phyloP scores from a whole-genome alignment of 495 filamentous ascomycete species.

The Apodospora peruviana region DNA sequence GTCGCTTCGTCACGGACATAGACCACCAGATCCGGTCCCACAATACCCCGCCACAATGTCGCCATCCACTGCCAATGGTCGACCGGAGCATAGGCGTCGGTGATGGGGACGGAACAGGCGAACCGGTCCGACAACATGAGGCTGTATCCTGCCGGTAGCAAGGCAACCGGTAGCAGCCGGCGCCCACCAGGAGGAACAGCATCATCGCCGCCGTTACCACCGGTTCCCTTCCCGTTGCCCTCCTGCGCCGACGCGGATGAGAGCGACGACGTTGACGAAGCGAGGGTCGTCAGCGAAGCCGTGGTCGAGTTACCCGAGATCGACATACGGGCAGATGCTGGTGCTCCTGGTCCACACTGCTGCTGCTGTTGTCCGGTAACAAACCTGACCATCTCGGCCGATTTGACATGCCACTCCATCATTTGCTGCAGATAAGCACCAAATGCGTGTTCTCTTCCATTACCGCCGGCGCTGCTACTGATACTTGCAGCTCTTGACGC shows the following conservation, averaged over 20 bases:
- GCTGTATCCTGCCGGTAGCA: conserved; percentile 65
- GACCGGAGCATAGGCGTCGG: conserved; percentile 69
- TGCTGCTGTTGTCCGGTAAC: no score
- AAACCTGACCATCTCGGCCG: conserved; percentile 58
- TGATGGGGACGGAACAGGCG: conserved; percentile 64
- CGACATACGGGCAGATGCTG: no score
- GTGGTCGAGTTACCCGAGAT: no score
- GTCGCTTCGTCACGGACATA: conserved; percentile 45
- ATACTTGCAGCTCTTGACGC: neutral
- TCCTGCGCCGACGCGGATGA: conserved; percentile 4
- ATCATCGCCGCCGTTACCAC: no score
- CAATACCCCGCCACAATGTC: conserved; percentile 82
- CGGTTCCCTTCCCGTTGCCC: no score
- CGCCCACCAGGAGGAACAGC: no score
- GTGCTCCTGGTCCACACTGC: no score
- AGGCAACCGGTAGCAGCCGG: conserved; percentile 52
- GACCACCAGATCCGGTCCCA: conserved; percentile 83
- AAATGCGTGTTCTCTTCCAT: conserved; percentile 35
- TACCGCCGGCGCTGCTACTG: neutral
- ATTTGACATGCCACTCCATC: conserved; percentile 64
- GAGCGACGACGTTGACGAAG: neutral
- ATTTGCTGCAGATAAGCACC: conserved; percentile 66
- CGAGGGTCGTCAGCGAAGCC: no score
- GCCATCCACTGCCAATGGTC: conserved; percentile 99
- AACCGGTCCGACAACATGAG: conserved; percentile 72